Evolutionary conservation across 2,329 filamentous ascomycete genomes (phyloP).

Genomic region (Geosmithia putterillii): DNA sequence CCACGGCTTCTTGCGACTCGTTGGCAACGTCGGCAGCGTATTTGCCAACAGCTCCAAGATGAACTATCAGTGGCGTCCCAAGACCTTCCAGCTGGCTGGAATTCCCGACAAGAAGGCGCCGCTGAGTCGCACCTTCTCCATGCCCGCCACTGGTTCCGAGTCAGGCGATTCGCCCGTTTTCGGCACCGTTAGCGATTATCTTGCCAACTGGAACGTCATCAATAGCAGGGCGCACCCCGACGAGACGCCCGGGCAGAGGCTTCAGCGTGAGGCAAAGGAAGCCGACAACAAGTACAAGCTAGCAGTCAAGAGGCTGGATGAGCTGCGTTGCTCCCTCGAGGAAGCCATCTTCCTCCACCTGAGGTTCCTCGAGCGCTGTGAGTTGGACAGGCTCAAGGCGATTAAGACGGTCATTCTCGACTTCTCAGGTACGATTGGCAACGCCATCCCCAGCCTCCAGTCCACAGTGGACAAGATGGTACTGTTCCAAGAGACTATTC

Average conservation of each 20-base stretch:
- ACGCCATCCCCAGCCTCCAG: slow-evolving; percentile 92
- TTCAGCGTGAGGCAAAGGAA: slow-evolving; percentile 81
- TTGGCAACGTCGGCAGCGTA: slow-evolving; percentile 88
- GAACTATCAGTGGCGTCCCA: slow-evolving; percentile 94
- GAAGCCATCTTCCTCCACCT: slow-evolving; percentile 88
- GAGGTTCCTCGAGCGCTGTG: slow-evolving; percentile 93
- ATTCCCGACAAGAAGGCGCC: slow-evolving; percentile 77
- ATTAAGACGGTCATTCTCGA: slow-evolving; percentile 97
- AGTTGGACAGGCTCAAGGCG: slow-evolving; percentile 89
- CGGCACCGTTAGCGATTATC: slow-evolving; percentile 74
- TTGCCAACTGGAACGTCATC: slow-evolving; percentile 85
- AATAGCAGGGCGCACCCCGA: slow-evolving; percentile 77
- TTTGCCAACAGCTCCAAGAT: slow-evolving; percentile 97
- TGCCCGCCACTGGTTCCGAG: slow-evolving; percentile 46
- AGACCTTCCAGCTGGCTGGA: slow-evolving; percentile 78
- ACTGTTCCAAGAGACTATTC: slow-evolving; percentile 98
- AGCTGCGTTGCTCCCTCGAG: slow-evolving; percentile 86
- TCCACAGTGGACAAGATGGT: slow-evolving; percentile 98
- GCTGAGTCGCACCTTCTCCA: slow-evolving; percentile 62
- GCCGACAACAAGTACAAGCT: slow-evolving; percentile 90
- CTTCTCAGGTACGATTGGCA: slow-evolving; percentile 94
- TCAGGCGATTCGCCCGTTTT: slow-evolving; percentile 63
- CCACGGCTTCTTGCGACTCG: slow-evolving; percentile 75
- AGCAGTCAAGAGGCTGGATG: slow-evolving; percentile 74
- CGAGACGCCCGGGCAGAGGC: slow-evolving; percentile 75